phyloP scores from a whole-genome alignment of 495 filamentous ascomycete genomes.

The Penicillium bovifimosum region DNA sequence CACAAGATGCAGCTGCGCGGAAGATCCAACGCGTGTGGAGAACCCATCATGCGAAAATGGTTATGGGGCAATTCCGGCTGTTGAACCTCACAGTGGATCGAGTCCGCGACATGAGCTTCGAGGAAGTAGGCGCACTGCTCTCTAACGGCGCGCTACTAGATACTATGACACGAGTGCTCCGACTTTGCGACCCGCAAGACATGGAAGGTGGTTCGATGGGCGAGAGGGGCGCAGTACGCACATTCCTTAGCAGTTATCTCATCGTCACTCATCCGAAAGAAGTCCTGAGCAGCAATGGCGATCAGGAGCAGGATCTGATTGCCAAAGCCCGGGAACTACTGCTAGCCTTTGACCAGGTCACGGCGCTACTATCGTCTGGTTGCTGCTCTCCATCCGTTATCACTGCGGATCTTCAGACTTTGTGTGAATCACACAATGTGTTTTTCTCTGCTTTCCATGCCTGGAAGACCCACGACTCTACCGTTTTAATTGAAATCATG shows the following conservation, averaged over 20 bases:
- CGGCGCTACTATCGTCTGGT: slow-evolving; percentile 53
- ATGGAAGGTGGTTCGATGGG: slow-evolving; percentile 61
- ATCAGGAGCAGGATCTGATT: slow-evolving; percentile 85
- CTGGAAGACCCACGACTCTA: slow-evolving; percentile 92
- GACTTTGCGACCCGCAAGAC: slow-evolving; percentile 70
- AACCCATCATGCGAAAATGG: slow-evolving; percentile 50
- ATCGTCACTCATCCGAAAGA: slow-evolving; percentile 90
- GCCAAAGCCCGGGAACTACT: slow-evolving; percentile 82
- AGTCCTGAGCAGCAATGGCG: slow-evolving; percentile 78
- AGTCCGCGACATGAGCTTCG: slow-evolving; percentile 72
- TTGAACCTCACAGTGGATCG: slow-evolving; percentile 70
- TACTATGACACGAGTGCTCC: slow-evolving; percentile 65
- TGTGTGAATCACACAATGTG: slow-evolving; percentile 61
- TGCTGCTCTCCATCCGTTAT: slow-evolving; percentile 35
- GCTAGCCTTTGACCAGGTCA: slow-evolving; percentile 73
- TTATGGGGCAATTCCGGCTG: slow-evolving; percentile 59
- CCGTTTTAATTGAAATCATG: slow-evolving; percentile 88
- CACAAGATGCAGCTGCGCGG: slow-evolving; percentile 60
- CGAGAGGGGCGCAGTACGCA: slow-evolving; percentile 75
- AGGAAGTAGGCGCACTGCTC: slow-evolving; percentile 73
- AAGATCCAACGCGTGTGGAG: slow-evolving; percentile 79
- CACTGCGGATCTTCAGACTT: slow-evolving; percentile 40
- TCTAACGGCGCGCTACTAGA: slow-evolving; percentile 66
- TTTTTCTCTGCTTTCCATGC: slow-evolving; percentile 90
- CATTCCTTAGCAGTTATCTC: slow-evolving; percentile 86